phyloP scores from a whole-genome alignment of 2,329 filamentous ascomycete genomes.

The Ceratocystis papillata region DNA sequence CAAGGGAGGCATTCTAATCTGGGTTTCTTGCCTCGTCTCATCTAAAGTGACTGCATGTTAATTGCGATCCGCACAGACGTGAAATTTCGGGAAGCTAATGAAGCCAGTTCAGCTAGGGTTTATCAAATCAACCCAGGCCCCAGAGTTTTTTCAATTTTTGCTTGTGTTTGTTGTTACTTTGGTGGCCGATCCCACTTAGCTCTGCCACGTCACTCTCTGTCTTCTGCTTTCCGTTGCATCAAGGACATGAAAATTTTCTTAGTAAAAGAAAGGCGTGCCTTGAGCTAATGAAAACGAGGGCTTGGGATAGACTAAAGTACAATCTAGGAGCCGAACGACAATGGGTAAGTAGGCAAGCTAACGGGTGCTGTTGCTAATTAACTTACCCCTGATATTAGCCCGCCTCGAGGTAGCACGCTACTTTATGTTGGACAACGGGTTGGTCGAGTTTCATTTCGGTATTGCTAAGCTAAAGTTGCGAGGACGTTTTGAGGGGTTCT shows the following conservation, averaged over 20 bases:
- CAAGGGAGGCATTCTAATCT: background rate
- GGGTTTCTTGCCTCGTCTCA: conserved; percentile 10
- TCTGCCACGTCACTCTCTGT: background rate
- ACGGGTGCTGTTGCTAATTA: background rate
- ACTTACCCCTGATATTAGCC: conserved; percentile 10
- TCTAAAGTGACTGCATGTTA: conserved; percentile 13
- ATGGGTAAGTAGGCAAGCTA: background rate
- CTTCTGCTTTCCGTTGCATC: too few species aligned
- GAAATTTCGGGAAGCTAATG: conserved; percentile 12
- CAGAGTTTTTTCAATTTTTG: background rate
- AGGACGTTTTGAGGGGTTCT: background rate
- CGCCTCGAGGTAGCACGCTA: background rate
- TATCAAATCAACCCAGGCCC: background rate
- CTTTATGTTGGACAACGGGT: background rate
- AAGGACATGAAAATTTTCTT: too few species aligned
- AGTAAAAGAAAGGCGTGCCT: too few species aligned
- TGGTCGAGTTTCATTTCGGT: conserved; percentile 4
- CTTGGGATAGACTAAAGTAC: background rate
- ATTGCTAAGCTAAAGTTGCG: background rate
- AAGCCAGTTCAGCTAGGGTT: conserved; percentile 1
- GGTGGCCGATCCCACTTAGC: background rate
- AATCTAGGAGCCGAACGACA: background rate
- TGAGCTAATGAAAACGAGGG: too few species aligned
- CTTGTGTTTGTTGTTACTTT: background rate
- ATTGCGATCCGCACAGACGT: conserved; percentile 14